These are phyloP conservation scores for Globisporangium echinulatum DNA, from an alignment of 352 stramenopile species.

Conservation along the genomic window DNA sequence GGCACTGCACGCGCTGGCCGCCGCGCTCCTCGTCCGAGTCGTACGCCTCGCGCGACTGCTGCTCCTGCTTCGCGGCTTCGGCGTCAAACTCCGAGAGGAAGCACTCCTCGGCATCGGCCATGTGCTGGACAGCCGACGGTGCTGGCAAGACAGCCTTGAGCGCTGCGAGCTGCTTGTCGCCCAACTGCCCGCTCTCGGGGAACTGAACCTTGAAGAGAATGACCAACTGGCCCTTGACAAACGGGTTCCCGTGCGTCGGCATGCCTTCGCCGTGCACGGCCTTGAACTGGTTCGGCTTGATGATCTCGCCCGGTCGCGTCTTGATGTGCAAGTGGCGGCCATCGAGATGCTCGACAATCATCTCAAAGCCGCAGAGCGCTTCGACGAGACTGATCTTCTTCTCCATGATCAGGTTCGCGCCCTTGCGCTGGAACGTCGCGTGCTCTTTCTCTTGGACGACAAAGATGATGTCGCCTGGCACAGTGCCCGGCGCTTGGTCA, in stretches of 20 bases:
- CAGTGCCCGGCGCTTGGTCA: conserved; percentile 92
- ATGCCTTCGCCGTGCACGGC: conserved; percentile 96
- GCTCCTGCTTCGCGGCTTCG: conserved; percentile 81
- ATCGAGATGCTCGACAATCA: conserved; percentile 92
- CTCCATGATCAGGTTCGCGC: conserved; percentile 94
- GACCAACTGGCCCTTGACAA: conserved; percentile 97
- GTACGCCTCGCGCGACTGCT: conserved; percentile 69
- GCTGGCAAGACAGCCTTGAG: conserved; percentile 56
- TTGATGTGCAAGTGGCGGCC: conserved; percentile 90
- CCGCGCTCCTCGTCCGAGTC: conserved; percentile 93
- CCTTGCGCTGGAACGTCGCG: conserved; percentile 94
- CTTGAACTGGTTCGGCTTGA: conserved; percentile 92
- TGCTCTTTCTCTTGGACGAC: conserved; percentile 98
- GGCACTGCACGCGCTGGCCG: conserved; percentile 83
- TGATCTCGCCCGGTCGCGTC: conserved; percentile 89
- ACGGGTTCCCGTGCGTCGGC: conserved; percentile 96
- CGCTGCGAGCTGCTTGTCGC: conserved; percentile 77
- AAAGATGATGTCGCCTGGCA: conserved; percentile 95
- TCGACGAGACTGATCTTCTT: conserved; percentile 95
- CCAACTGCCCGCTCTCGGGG: conserved; percentile 84
- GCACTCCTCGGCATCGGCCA: conserved; percentile 65
- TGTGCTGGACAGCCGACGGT: conserved; percentile 36
- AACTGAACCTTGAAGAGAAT: conserved; percentile 98
- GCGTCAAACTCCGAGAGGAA: conserved; percentile 92
- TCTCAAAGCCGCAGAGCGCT: conserved; percentile 87